Percentiles rank a stretch among this genome's conserved stretches.
Conservation (phyloP, 257 asterid genomes). For the Eustoma russellianum region DNA sequence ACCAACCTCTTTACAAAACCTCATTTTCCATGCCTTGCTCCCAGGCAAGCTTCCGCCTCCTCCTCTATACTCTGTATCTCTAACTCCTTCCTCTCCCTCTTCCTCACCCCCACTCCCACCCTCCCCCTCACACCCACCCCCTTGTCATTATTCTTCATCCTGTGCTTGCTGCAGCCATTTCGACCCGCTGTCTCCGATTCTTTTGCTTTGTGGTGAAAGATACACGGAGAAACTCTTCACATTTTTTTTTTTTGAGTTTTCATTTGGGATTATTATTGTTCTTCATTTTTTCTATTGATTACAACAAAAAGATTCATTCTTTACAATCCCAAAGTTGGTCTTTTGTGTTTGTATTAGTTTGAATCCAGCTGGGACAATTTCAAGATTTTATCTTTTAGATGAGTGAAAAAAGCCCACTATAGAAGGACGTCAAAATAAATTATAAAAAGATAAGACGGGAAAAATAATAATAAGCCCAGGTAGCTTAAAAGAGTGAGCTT, state of each 20-base stretch:
- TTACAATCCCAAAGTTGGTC: slow-evolving; percentile 4
- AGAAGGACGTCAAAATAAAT: neutral
- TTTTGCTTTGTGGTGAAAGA: neutral
- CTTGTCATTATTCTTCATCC: too few species aligned
- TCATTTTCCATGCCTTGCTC: neutral
- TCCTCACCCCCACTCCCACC: slow-evolving; percentile 1
- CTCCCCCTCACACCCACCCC: too few species aligned
- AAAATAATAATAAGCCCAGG: neutral
- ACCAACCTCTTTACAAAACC: neutral
- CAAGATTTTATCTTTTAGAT: slow-evolving; percentile 11
- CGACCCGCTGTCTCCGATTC: neutral
- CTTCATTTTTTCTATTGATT: slow-evolving; percentile 2
- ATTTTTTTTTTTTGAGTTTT: too few species aligned
- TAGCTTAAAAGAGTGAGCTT: neutral
- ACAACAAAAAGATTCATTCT: neutral
- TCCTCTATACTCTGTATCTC: neutral
- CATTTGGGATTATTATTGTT: too few species aligned
- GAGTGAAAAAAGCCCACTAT: neutral
- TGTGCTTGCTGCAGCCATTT: slow-evolving; percentile 1
- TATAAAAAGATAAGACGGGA: neutral
- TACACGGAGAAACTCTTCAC: slow-evolving; percentile 1
- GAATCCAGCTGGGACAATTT: neutral
- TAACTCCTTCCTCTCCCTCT: too few species aligned
- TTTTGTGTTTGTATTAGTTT: neutral
- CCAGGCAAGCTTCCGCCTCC: slow-evolving; percentile 6